phyloP scores from a whole-genome alignment of 345 rosid genomes.

The Tarenaya hassleriana region DNA sequence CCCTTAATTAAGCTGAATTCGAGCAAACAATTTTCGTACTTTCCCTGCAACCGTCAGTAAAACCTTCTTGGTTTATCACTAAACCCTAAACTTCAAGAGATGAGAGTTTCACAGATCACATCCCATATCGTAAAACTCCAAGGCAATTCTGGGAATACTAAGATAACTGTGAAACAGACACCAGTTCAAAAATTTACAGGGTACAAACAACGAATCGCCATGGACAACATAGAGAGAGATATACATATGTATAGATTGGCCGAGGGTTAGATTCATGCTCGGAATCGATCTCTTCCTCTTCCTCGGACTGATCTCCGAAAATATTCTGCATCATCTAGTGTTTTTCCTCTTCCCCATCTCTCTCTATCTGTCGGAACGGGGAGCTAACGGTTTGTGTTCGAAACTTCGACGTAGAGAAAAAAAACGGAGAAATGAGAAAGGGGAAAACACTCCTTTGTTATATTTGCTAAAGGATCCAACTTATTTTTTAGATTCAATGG shows the following conservation, averaged over 20 bases:
- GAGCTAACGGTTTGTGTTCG: too few relatives aligned
- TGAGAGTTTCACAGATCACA: not conserved
- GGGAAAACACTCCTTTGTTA: too few relatives aligned
- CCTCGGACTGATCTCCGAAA: conserved; percentile 96
- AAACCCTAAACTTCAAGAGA: conserved; percentile 14
- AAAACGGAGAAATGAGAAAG: too few relatives aligned
- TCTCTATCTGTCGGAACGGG: not conserved
- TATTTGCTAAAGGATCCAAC: too few relatives aligned
- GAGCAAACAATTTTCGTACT: not conserved
- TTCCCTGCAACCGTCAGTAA: not conserved
- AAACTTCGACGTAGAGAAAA: too few relatives aligned
- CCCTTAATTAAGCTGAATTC: not conserved
- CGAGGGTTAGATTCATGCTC: conserved; percentile 96
- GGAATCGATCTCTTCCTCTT: conserved; percentile 86
- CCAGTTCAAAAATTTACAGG: conserved; percentile 1
- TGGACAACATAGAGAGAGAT: conserved; percentile 8
- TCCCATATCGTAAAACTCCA: conserved; percentile 5
- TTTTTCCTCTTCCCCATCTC: conserved; percentile 79
- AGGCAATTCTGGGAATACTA: not conserved
- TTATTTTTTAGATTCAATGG: too few relatives aligned
- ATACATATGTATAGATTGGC: conserved; percentile 73
- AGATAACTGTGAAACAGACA: not conserved
- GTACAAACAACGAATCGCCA: not conserved
- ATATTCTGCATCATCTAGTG: conserved; percentile 93
- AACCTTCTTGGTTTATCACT: not conserved